phyloP scores from a whole-genome alignment of 2,329 filamentous ascomycete genomes.

The Penicillium freii region DNA sequence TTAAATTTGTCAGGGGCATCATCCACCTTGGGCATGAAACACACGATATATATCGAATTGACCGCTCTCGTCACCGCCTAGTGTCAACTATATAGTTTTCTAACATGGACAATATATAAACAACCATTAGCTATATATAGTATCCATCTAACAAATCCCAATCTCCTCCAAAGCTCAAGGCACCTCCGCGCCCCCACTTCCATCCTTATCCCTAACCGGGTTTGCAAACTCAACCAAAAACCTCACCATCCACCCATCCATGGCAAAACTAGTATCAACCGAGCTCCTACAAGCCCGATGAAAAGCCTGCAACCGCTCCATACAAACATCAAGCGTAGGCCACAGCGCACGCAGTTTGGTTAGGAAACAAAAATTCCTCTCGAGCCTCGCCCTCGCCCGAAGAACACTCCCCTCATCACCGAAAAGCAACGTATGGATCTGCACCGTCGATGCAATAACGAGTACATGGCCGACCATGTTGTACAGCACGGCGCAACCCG shows the following conservation, averaged over 20 bases:
- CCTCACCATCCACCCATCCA: slow-evolving; percentile 46
- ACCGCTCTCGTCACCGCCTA: slow-evolving; percentile 6
- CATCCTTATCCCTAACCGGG: slow-evolving; percentile 11
- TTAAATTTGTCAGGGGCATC: not conserved
- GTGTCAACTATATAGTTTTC: not conserved
- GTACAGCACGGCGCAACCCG: slow-evolving; percentile 44
- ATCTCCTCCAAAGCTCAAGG: not conserved
- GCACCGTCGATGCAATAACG: slow-evolving; percentile 49
- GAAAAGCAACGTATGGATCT: slow-evolving; percentile 50
- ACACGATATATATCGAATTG: not conserved
- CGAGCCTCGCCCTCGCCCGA: slow-evolving; percentile 38
- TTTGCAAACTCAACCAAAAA: slow-evolving; percentile 30
- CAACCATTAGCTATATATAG: no score
- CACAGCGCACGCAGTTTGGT: slow-evolving; percentile 43
- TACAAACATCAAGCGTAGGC: slow-evolving; percentile 41
- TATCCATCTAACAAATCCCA: not conserved
- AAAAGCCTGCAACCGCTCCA: slow-evolving; percentile 43
- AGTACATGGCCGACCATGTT: slow-evolving; percentile 49
- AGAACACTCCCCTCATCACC: slow-evolving; percentile 38
- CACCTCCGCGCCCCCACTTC: not conserved
- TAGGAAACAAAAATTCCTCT: slow-evolving; percentile 49
- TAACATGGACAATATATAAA: no score
- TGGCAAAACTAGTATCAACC: slow-evolving; percentile 39
- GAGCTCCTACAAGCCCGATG: slow-evolving; percentile 43
- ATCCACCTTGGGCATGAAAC: not conserved